phyloP scores from a whole-genome alignment of 73 alveolate genomes.

The Blepharisma stoltei region DNA sequence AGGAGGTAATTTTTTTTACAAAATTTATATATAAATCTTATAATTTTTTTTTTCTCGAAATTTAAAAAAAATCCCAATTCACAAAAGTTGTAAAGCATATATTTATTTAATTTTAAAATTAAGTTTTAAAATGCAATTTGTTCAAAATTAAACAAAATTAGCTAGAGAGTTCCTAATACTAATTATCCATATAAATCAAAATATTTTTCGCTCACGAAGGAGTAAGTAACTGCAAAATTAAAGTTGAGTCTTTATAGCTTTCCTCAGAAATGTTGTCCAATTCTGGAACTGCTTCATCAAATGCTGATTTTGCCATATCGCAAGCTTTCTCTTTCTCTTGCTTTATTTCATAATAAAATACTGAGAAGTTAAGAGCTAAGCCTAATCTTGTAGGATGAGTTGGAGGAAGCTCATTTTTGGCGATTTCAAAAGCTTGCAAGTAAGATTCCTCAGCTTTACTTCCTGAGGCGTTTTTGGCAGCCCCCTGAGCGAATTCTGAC shows the following conservation, averaged over 20 bases:
- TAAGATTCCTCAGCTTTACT: slow-evolving; percentile 53
- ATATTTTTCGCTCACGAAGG: slow-evolving; percentile 53
- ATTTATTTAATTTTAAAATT: no score
- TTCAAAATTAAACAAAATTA: no score
- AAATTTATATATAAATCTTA: no score
- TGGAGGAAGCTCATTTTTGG: slow-evolving; percentile 54
- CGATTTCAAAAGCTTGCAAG: slow-evolving; percentile 39
- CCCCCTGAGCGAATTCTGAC: slow-evolving; percentile 50
- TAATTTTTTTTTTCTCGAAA: no score
- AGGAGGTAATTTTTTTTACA: no score
- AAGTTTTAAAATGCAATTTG: no score
- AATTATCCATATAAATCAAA: no score
- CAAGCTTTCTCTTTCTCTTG: slow-evolving; percentile 77
- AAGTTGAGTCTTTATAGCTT: slow-evolving; percentile 51
- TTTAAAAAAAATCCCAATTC: no score
- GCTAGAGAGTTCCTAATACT: no score
- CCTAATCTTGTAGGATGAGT: slow-evolving; percentile 70
- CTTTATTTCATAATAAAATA: slow-evolving; percentile 79
- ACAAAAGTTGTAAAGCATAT: background rate
- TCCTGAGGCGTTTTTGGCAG: slow-evolving; percentile 33
- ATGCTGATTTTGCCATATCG: slow-evolving; percentile 59
- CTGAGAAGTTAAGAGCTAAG: slow-evolving; percentile 71
- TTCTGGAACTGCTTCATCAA: slow-evolving; percentile 55
- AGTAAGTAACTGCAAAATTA: slow-evolving; percentile 46
- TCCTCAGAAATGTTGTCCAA: slow-evolving; percentile 55